phyloP scores from a whole-genome alignment of 2,329 filamentous ascomycete species.

The Fusarium multiceps region DNA sequence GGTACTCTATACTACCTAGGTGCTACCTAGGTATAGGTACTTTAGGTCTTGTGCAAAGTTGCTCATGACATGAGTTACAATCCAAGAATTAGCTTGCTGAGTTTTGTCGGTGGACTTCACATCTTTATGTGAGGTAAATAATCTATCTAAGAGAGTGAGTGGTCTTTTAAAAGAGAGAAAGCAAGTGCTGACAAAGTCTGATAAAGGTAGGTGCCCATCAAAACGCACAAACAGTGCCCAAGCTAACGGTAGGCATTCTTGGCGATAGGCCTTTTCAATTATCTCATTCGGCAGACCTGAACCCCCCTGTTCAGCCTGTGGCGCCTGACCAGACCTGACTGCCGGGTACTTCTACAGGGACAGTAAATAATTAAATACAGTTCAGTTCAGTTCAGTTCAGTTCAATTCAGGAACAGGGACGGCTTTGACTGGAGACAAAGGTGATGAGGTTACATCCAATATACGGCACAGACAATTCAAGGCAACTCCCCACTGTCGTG shows the following conservation, averaged over 20 bases:
- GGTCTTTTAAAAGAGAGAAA: background rate
- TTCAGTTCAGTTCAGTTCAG: too few relatives aligned
- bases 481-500: constrained; percentile 4
- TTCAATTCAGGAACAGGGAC: constrained; percentile 6
- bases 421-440: background rate
- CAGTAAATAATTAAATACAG: background rate
- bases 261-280: constrained; percentile 33
- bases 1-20: background rate
- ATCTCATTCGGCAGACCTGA: constrained; percentile 14
- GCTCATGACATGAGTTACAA: background rate
- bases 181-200: background rate
- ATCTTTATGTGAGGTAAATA: background rate
- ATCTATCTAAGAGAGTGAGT: background rate
- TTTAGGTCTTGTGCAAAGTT: background rate
- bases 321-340: constrained; percentile 38
- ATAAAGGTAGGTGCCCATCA: background rate
- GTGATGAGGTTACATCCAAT: background rate
- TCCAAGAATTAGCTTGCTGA: background rate
- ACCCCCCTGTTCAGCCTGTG: constrained; percentile 26
- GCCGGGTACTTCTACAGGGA: constrained; percentile 17
- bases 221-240: constrained; percentile 3
- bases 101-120: background rate
- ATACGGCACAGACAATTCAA: background rate
- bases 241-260: constrained; percentile 21
- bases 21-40: too few relatives aligned